Conservation (phyloP, 2,329 filamentous ascomycete genomes). For the Sordariomycetes sp. region DNA sequence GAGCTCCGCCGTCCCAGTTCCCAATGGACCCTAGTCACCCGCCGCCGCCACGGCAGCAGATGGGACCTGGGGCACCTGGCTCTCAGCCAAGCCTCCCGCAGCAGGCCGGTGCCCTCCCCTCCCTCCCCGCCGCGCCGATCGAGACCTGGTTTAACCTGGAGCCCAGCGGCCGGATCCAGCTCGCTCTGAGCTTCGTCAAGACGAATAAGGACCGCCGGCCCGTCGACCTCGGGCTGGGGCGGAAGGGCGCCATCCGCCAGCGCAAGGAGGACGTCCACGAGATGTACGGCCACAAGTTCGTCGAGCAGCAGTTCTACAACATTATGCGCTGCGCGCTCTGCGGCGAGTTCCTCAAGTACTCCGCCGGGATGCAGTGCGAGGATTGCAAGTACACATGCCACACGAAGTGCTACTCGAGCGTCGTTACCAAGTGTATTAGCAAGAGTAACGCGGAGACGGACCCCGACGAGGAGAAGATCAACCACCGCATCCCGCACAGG, state of each 20-base stretch:
- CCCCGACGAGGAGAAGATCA: slow-evolving; percentile 98
- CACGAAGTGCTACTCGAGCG: slow-evolving; percentile 90
- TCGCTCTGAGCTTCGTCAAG: slow-evolving; percentile 86
- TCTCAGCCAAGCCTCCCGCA: slow-evolving; percentile 14
- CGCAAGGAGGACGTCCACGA: slow-evolving; percentile 97
- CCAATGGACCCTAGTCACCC: slow-evolving; percentile 37
- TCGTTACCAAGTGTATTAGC: slow-evolving; percentile 98
- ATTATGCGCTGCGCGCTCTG: slow-evolving; percentile 99
- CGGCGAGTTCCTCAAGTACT: slow-evolving; percentile 97
- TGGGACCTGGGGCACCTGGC: slow-evolving; percentile 27
- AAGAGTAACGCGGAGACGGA: slow-evolving; percentile 98
- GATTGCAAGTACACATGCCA: slow-evolving; percentile 99
- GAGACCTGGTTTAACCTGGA: slow-evolving; percentile 97
- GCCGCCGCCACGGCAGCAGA: slow-evolving; percentile 16
- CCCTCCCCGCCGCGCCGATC: slow-evolving; percentile 48
- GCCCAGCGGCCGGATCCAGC: slow-evolving; percentile 81
- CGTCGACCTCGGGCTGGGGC: slow-evolving; percentile 80
- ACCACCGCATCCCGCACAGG: slow-evolving; percentile 94
- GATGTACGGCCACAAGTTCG: slow-evolving; percentile 98
- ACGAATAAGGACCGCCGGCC: slow-evolving; percentile 71
- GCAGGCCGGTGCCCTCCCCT: slow-evolving; percentile 26
- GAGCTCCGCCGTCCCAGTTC: slow-evolving; percentile 38
- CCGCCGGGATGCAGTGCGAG: slow-evolving; percentile 96
- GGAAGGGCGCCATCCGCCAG: slow-evolving; percentile 92
- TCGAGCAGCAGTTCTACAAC: slow-evolving; percentile 98